These are phyloP conservation scores for Saksenaea vasiformis DNA, from an alignment of 371 early-diverging fungal genomes.

Conservation along the genomic window DNA sequence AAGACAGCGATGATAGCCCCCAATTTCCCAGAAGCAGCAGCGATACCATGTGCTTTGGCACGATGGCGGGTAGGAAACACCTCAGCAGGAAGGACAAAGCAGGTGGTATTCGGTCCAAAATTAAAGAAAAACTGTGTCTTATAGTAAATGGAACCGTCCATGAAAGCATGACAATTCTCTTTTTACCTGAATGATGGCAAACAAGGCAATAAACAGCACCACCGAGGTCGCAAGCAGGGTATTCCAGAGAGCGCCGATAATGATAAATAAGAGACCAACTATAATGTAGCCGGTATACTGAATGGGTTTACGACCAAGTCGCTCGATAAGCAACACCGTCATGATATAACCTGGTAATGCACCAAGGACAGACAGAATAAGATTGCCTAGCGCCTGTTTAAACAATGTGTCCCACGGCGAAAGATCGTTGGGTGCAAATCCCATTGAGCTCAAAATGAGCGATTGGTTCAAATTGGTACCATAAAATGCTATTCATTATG, in stretches of 20 bases:
- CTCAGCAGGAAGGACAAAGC: conserved; percentile 42
- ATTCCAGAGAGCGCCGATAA: conserved; percentile 61
- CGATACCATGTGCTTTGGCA: conserved; percentile 68
- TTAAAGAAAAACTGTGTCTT: conserved; percentile 67
- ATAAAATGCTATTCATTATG: conserved; percentile 25
- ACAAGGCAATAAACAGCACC: conserved; percentile 49
- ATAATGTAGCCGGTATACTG: conserved; percentile 75
- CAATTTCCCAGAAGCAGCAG: conserved; percentile 68
- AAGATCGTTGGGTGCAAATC: conserved; percentile 28
- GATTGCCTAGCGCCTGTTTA: conserved; percentile 52
- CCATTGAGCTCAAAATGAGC: conserved; percentile 48
- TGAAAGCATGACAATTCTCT: background rate
- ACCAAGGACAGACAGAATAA: conserved; percentile 63
- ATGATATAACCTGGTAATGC: conserved; percentile 53
- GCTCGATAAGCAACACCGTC: conserved; percentile 73
- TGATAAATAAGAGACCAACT: conserved; percentile 66
- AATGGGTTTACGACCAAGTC: conserved; percentile 73
- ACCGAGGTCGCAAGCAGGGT: conserved; percentile 24
- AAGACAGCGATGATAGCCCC: conserved; percentile 66
- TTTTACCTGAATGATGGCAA: conserved; percentile 41
- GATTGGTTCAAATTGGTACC: conserved; percentile 59
- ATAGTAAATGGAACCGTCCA: background rate
- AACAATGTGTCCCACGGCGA: conserved; percentile 39
- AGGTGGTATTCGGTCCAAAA: conserved; percentile 64
- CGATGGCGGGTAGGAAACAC: conserved; percentile 61